A percentile compares a stretch with the other conserved stretches of the same genome.
Conservation (phyloP, 441 rosid genomes). For the Corymbia calophylla region DNA sequence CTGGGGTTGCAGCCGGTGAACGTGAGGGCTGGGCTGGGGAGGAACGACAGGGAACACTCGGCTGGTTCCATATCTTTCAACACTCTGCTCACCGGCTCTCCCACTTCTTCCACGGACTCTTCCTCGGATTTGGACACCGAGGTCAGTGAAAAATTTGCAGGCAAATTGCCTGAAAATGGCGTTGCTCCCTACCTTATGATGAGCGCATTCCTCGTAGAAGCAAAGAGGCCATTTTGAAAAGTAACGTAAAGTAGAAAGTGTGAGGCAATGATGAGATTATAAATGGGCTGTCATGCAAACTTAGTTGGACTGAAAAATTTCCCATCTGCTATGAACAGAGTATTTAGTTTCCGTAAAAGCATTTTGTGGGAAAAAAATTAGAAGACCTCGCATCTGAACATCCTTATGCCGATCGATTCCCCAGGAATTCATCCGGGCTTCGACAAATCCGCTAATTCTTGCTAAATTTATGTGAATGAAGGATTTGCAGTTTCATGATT, state of each 20-base stretch:
- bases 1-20: slow-evolving; percentile 52
- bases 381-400: not conserved
- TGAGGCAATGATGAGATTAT: not conserved
- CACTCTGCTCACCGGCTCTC: slow-evolving; percentile 39
- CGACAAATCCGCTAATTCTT: not conserved
- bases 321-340: not conserved
- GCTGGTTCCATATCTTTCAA: slow-evolving; percentile 42
- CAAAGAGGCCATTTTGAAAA: not conserved
- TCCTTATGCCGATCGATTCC: not conserved
- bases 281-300: not conserved
- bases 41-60: slow-evolving; percentile 18
- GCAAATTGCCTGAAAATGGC: not conserved
- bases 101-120: slow-evolving; percentile 36
- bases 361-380: not conserved
- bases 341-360: not conserved
- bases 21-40: slow-evolving; percentile 27
- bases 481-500: not conserved
- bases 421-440: not conserved
- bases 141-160: slow-evolving; percentile 20
- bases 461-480: not conserved
- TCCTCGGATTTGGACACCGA: slow-evolving; percentile 51
- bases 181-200: not conserved
- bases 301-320: not conserved
- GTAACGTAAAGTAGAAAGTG: not conserved
- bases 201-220: not conserved